These are phyloP conservation scores for Saksenaea vasiformis DNA, from an alignment of 371 early-diverging fungal species.

Conservation along the genomic window DNA sequence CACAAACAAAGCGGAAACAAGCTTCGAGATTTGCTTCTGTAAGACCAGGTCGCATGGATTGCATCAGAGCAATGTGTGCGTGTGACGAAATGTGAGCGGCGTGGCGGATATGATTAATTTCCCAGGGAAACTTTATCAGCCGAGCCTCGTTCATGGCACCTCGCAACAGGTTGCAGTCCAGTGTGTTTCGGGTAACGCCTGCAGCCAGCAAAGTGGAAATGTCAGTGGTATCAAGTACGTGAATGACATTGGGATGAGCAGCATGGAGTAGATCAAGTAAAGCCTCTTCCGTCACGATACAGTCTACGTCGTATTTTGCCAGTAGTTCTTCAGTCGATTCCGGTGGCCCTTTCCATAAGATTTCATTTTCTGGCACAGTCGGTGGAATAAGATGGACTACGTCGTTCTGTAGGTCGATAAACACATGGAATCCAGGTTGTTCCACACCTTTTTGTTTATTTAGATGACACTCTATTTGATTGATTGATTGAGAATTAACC, in stretches of 20 bases:
- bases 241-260: slow-evolving; percentile 33
- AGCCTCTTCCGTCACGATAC: slow-evolving; percentile 32
- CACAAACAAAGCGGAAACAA: slow-evolving; percentile 57
- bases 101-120: slow-evolving; percentile 46
- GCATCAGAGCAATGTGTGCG: slow-evolving; percentile 41
- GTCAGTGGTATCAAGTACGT: slow-evolving; percentile 24
- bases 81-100: slow-evolving; percentile 43
- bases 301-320: slow-evolving; percentile 53
- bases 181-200: not conserved
- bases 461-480: not conserved
- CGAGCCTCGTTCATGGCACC: slow-evolving; percentile 50
- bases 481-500: too few relatives aligned
- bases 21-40: slow-evolving; percentile 59
- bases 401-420: slow-evolving; percentile 37
- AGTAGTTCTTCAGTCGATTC: slow-evolving; percentile 36
- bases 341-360: slow-evolving; percentile 57
- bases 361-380: slow-evolving; percentile 35
- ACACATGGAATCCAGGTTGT: slow-evolving; percentile 53
- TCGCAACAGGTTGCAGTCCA: slow-evolving; percentile 7
- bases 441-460: slow-evolving; percentile 34
- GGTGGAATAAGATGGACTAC: slow-evolving; percentile 51
- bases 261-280: slow-evolving; percentile 25
- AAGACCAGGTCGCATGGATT: slow-evolving; percentile 34
- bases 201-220: slow-evolving; percentile 6
- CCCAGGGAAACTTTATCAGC: slow-evolving; percentile 55